Evolutionary conservation across 1,284 basidiomycete genomes (phyloP), one percentile per base, ranked within the genome.

Genomic region (Pseudozyma hubeiensis): DNA sequence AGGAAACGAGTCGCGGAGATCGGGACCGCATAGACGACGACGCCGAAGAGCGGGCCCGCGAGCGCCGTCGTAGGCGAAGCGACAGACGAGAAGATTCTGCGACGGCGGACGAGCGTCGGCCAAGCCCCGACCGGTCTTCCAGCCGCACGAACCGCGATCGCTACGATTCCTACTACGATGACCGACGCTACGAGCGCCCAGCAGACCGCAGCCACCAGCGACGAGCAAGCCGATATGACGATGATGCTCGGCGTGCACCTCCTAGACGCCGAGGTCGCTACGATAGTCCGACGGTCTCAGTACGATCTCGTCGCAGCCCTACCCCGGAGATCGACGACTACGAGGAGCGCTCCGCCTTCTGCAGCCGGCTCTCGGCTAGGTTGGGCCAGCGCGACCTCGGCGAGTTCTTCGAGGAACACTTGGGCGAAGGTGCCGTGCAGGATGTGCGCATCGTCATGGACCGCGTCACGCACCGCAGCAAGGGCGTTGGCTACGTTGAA

Each of bases 401-500:
- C 70, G 93, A 96, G 86, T 99, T 99, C 88, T 98, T 99, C 84
- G 96, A 98, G 88, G 93, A 97, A 85, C 94, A 93, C 85, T 88
- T 97, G 35, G 94, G 94, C 30, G 92, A 80, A 48, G 91, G 91
- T 45, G 90, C 92, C 31, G 96, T 99, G 4, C 90, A 94, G 87
- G 96, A 98, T 81, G 93, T 95, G 17, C 88, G 94, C 67, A 93
- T 99, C 81, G 94, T 98, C 44, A 96, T 93, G 11, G 96, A 99
- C 84, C 89, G 93, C 72, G 87, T 95, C 54, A 95, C 94, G 14
- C 90, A 94, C 77, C 90, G 95, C 55, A 97, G 94, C 33, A 98
- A 97, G 86, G 96, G 89, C 70, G 97, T 98, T 82, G 97, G 93
- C 72, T 99, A 98, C 85, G 96, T 99, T 80, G 97, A 99, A 86